Base-by-base conservation (phyloP, 768 basidiomycete genomes). In the Pulveroboletus frians region DNA sequence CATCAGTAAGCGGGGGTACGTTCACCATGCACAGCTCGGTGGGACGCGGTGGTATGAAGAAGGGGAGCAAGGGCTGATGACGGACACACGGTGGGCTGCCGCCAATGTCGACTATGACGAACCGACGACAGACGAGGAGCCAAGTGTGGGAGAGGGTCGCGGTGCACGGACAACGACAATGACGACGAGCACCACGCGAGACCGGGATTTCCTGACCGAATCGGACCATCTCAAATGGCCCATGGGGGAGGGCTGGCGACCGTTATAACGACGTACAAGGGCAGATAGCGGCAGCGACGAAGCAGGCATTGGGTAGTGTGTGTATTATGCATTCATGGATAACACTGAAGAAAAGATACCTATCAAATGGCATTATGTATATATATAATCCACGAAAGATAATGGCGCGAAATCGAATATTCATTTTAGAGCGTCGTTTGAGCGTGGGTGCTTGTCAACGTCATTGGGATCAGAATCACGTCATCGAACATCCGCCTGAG, bases 211-310 rank as follows among this genome's bases (percentile, higher is more conserved):
- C 27, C 47, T 60, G 48, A 50, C 56, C 39, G 57, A 57, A 55
- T 58, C 62, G 9, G 81, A 84, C 58, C 73, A 76, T 52, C 59
- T 83, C 50, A 84, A 84, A 61, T 82, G 76, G 77, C 83, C 80
- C 7, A 74, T 71, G 52, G 77, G 75, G 2, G 75, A 83, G 20
- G 80, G 80, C 3, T 79, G 80, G 79, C 71, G 58, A 52, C 72
- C 70, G 37, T 64, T 81, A 49, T 66, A n/a, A n/a, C n/a, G n/a
- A n/a, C n/a, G n/a, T n/a, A n/a, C n/a, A n/a, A n/a, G n/a, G n/a
- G n/a, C n/a, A n/a, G n/a, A 23, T 11, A 17, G 35, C 7, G 9
- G 38, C 7, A 39, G 18, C 29, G 49, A 31, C 50, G 49, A 54
- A 49, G 36, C 38, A 45, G n/a, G 50, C 41, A 42, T 20, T 48